Conservation (phyloP, 768 basidiomycete species). For the Suillus alpinus region DNA sequence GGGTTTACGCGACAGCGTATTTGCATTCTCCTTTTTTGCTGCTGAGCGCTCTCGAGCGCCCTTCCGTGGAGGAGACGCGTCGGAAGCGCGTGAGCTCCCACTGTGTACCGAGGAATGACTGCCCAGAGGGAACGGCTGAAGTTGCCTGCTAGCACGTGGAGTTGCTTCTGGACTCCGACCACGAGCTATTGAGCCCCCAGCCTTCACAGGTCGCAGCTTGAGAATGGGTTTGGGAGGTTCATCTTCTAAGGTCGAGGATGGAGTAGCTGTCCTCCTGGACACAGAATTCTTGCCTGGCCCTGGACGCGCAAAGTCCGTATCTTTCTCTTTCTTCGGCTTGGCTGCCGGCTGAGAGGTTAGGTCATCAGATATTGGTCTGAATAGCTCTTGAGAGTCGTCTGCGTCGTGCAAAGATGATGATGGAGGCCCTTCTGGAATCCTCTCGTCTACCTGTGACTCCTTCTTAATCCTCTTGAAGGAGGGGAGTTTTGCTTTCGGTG, state of each 20-base stretch:
- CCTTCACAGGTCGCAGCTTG: background rate
- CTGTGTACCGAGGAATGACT: background rate
- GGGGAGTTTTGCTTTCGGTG: conserved; percentile 17
- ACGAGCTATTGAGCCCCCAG: background rate
- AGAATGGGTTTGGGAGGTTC: background rate
- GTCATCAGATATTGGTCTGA: conserved; percentile 19
- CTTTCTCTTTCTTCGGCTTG: background rate
- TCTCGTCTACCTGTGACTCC: background rate
- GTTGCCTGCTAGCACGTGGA: conserved; percentile 6
- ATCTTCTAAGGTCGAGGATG: background rate
- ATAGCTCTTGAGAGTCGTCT: conserved; percentile 21
- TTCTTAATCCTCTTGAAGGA: conserved; percentile 39
- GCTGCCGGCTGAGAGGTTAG: background rate
- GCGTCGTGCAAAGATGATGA: conserved; percentile 17
- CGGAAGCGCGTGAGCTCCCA: background rate
- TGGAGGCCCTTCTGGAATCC: conserved; percentile 10
- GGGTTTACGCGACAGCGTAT: background rate
- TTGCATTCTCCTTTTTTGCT: background rate
- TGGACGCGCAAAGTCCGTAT: background rate
- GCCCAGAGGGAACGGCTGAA: background rate
- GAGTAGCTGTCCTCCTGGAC: background rate
- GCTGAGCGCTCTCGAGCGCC: too few species aligned
- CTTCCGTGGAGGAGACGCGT: background rate
- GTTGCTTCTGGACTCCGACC: conserved; percentile 14
- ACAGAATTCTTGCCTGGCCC: background rate